These are phyloP conservation scores for Pythium grandisporangium DNA, from an alignment of 352 stramenopile genomes.

Conservation along the genomic window DNA sequence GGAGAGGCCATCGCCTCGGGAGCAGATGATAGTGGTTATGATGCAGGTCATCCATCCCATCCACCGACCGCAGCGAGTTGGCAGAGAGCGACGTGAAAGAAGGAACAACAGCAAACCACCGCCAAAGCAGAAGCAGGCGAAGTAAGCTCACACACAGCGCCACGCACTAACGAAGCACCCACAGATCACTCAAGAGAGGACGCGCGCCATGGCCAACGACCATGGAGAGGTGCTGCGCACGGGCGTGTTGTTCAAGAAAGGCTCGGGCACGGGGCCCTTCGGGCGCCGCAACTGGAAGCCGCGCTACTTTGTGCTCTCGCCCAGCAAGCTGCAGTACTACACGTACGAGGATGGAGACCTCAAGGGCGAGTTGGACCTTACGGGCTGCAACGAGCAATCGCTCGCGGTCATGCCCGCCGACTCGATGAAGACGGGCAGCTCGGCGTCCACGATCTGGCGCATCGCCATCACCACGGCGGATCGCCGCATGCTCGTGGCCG, in stretches of 20 bases:
- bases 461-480: slow-evolving; percentile 26
- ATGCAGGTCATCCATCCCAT: too few species aligned
- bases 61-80: too few species aligned
- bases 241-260: slow-evolving; percentile 41
- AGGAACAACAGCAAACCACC: too few species aligned
- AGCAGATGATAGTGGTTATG: too few species aligned
- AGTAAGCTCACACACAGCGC: too few species aligned
- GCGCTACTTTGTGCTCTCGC: slow-evolving; percentile 39
- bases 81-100: too few species aligned
- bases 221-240: slow-evolving; percentile 17
- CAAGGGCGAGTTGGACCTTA: slow-evolving; percentile 23
- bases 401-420: slow-evolving; percentile 38
- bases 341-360: slow-evolving; percentile 20
- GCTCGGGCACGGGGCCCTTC: slow-evolving; percentile 28
- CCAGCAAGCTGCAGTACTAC: slow-evolving; percentile 20
- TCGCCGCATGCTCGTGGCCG: slow-evolving; percentile 23
- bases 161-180: too few species aligned
- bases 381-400: slow-evolving; percentile 13
- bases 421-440: slow-evolving; percentile 32
- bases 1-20: too few species aligned
- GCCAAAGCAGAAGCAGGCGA: too few species aligned
- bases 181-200: too few species aligned
- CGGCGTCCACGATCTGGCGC: slow-evolving; percentile 34
- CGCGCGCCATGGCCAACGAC: not conserved
- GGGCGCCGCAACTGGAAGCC: slow-evolving; percentile 42